A percentile compares a stretch with the other conserved stretches of the same genome.
phyloP scores from a whole-genome alignment of 169 alveolate genomes.

The Amoebophrya sp. region DNA sequence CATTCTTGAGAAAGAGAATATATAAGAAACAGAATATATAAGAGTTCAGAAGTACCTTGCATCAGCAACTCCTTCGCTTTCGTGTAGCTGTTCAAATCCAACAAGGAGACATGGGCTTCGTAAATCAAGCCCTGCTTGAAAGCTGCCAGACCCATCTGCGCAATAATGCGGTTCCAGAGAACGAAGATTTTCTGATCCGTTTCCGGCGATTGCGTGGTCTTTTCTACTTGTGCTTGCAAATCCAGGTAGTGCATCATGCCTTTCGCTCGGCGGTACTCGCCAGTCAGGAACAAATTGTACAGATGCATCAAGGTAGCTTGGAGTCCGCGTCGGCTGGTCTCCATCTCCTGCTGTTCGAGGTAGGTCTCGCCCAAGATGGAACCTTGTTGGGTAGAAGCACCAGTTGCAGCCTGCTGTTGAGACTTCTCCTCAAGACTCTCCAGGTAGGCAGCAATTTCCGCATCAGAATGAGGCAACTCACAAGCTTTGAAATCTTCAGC shows the following conservation, averaged over 20 bases:
- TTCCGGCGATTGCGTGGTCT: too few species aligned
- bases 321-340: background rate
- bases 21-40: too few species aligned
- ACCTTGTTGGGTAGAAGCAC: too few species aligned
- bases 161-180: background rate
- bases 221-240: background rate
- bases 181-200: background rate
- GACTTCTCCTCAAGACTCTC: background rate
- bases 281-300: background rate
- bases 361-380: too few species aligned
- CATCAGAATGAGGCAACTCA: background rate
- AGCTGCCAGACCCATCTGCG: conserved; percentile 15
- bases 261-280: background rate
- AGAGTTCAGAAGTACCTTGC: too few species aligned
- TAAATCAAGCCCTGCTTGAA: background rate
- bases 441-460: background rate
- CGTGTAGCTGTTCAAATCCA: background rate
- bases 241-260: background rate
- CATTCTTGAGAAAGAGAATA: too few species aligned
- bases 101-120: background rate
- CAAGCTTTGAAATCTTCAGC: background rate
- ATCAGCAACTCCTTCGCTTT: background rate
- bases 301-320: background rate
- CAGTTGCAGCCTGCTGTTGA: too few species aligned
- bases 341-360: too few species aligned